Evolutionary conservation across 2,329 filamentous ascomycete genomes (phyloP).

Genomic region (Domatiomyces catenatus): DNA sequence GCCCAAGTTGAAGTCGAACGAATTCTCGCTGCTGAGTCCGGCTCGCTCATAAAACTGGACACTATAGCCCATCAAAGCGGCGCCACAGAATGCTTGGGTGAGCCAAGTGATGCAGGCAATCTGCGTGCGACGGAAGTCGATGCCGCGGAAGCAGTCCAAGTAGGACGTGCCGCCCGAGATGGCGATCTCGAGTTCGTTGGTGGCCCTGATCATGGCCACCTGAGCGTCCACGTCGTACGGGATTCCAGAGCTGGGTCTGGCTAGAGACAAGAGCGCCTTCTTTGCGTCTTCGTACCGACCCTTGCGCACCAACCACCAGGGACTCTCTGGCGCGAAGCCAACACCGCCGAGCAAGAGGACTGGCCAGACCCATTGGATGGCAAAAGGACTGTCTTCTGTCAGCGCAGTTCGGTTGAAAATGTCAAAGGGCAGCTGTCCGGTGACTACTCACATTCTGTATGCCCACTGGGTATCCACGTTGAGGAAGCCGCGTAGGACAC

Average conservation of each 20-base stretch:
- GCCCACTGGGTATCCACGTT: slow-evolving; percentile 21
- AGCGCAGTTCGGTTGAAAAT: not conserved
- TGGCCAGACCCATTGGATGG: slow-evolving; percentile 37
- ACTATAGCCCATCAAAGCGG: slow-evolving; percentile 19
- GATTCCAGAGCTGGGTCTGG: slow-evolving; percentile 10
- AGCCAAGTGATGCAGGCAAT: slow-evolving; percentile 25
- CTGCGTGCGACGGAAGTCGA: slow-evolving; percentile 26
- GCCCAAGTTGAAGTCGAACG: slow-evolving; percentile 38
- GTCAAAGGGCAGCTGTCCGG: slow-evolving; percentile 6
- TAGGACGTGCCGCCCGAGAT: slow-evolving; percentile 16
- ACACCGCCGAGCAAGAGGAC: slow-evolving; percentile 30
- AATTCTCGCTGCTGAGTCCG: slow-evolving; percentile 20
- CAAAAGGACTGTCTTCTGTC: slow-evolving; percentile 11
- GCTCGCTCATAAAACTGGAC: slow-evolving; percentile 25
- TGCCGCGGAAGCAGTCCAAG: slow-evolving; percentile 20
- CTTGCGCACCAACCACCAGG: slow-evolving; percentile 27
- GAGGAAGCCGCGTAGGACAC: slow-evolving; percentile 22
- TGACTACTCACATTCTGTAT: slow-evolving; percentile 18
- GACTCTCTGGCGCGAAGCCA: slow-evolving; percentile 25
- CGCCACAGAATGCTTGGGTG: slow-evolving; percentile 21
- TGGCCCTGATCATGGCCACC: slow-evolving; percentile 26
- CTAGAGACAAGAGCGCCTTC: slow-evolving; percentile 20
- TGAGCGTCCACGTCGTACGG: slow-evolving; percentile 22
- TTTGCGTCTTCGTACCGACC: slow-evolving; percentile 23
- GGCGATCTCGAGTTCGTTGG: slow-evolving; percentile 21